Evolutionary conservation across 2,329 filamentous ascomycete species (phyloP).

Genomic region (Lasiodiplodia citricola): DNA sequence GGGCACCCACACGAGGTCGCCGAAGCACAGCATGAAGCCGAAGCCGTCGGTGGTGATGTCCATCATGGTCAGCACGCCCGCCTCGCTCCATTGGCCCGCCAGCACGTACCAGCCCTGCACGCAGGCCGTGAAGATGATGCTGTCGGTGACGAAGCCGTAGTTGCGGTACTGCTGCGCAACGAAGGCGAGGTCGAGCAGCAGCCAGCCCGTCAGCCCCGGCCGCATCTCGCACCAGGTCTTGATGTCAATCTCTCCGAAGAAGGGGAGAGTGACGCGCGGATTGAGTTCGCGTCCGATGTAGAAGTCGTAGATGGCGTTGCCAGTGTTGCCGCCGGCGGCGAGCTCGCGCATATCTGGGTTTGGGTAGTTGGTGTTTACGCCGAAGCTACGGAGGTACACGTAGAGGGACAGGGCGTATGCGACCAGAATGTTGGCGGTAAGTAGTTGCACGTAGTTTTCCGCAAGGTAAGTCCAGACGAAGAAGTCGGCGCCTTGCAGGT

Average conservation of each 20-base stretch:
- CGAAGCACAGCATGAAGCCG: conserved; percentile 92
- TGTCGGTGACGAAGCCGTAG: conserved; percentile 83
- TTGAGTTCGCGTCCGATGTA: conserved; percentile 98
- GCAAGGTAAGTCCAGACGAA: conserved; percentile 90
- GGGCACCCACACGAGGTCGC: conserved; percentile 90
- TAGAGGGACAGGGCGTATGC: conserved; percentile 74
- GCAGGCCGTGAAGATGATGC: conserved; percentile 78
- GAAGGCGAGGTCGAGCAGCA: conserved; percentile 83
- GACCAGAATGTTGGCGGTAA: conserved; percentile 83
- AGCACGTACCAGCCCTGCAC: conserved; percentile 84
- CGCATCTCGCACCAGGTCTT: conserved; percentile 89
- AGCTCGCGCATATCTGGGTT: conserved; percentile 77
- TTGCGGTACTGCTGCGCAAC: conserved; percentile 86
- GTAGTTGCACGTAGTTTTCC: conserved; percentile 85
- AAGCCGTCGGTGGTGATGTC: conserved; percentile 94
- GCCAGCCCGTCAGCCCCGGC: conserved; percentile 90
- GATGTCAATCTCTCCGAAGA: conserved; percentile 86
- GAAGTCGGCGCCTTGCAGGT: conserved; percentile 78
- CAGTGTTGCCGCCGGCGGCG: conserved; percentile 80
- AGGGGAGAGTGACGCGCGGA: conserved; percentile 76
- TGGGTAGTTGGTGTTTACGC: conserved; percentile 66
- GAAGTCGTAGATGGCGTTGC: conserved; percentile 91
- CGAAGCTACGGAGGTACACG: conserved; percentile 83
- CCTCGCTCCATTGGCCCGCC: conserved; percentile 85
- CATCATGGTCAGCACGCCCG: conserved; percentile 88